Percentiles rank a stretch among this genome's conserved stretches.
Conservation (phyloP, 2,329 filamentous ascomycete genomes). For the Pseudocercospora macadamiae region DNA sequence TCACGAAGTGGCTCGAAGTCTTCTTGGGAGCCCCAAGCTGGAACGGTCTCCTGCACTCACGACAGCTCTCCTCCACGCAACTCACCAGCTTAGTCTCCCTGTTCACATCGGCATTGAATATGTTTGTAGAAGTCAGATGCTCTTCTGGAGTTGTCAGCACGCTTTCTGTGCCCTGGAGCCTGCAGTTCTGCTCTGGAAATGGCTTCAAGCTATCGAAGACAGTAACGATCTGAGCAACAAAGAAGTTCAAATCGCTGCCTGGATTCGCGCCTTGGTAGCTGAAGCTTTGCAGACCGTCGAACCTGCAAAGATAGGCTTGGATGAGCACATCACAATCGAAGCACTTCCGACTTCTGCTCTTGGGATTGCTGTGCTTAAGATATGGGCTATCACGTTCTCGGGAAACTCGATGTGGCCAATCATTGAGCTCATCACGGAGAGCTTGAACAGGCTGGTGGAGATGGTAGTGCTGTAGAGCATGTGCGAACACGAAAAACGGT, state of each 20-base stretch:
- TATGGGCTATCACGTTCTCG: slow-evolving; percentile 7
- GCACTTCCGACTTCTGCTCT: background rate
- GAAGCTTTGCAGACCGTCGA: slow-evolving; percentile 40
- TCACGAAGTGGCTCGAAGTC: slow-evolving; percentile 43
- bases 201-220: slow-evolving; percentile 41
- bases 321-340: background rate
- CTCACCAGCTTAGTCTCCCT: slow-evolving; percentile 59
- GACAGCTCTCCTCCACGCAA: slow-evolving; percentile 56
- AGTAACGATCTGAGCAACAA: slow-evolving; percentile 29
- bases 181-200: slow-evolving; percentile 58
- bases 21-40: slow-evolving; percentile 45
- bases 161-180: slow-evolving; percentile 59
- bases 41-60: slow-evolving; percentile 54
- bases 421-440: background rate
- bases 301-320: background rate
- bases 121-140: slow-evolving; percentile 58
- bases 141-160: slow-evolving; percentile 62
- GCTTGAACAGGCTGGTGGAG: background rate
- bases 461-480: background rate
- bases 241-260: slow-evolving; percentile 52
- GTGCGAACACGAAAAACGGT: no score
- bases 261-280: slow-evolving; percentile 52
- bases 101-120: slow-evolving; percentile 59
- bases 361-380: slow-evolving; percentile 1
- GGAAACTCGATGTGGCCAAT: background rate